Percentiles rank a stretch among this genome's conserved stretches.
Evolutionary conservation across 202 grass and related monocot genomes (phyloP).

Genomic region (Hordeum pubiflorum): DNA sequence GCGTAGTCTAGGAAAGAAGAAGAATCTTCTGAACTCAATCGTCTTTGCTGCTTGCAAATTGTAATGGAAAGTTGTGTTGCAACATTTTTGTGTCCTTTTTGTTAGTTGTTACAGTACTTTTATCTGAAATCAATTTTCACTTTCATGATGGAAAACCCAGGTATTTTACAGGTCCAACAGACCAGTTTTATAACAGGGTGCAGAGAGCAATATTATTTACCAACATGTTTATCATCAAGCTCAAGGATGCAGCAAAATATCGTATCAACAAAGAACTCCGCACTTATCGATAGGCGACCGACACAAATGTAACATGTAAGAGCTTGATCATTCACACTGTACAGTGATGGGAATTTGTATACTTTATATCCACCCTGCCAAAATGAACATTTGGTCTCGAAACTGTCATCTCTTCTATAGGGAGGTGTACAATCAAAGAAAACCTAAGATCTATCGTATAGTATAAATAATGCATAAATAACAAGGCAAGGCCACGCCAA

Average conservation of each 20-base stretch:
- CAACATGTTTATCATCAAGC: background rate
- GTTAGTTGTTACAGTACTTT: background rate
- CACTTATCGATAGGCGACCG: background rate
- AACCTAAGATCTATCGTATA: conserved; percentile 1
- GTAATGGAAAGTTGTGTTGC: background rate
- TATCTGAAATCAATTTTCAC: background rate
- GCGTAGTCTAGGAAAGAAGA: background rate
- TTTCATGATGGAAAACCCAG: background rate
- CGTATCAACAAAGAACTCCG: background rate
- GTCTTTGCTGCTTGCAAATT: background rate
- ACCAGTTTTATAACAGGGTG: background rate
- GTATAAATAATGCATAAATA: conserved; percentile 14
- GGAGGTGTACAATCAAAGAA: background rate
- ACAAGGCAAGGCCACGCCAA: conserved; percentile 3
- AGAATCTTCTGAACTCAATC: background rate
- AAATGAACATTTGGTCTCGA: background rate
- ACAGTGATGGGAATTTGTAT: background rate
- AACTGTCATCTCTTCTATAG: background rate
- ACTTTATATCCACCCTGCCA: conserved; percentile 6
- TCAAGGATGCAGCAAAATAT: background rate
- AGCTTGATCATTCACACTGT: background rate
- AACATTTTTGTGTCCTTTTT: background rate
- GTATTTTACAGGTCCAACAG: background rate
- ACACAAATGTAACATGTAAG: background rate
- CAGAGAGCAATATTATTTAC: background rate